Evolutionary conservation across 305 asterid species (phyloP), one percentile per base, ranked within the genome.

Genomic region (Ajuga reptans): DNA sequence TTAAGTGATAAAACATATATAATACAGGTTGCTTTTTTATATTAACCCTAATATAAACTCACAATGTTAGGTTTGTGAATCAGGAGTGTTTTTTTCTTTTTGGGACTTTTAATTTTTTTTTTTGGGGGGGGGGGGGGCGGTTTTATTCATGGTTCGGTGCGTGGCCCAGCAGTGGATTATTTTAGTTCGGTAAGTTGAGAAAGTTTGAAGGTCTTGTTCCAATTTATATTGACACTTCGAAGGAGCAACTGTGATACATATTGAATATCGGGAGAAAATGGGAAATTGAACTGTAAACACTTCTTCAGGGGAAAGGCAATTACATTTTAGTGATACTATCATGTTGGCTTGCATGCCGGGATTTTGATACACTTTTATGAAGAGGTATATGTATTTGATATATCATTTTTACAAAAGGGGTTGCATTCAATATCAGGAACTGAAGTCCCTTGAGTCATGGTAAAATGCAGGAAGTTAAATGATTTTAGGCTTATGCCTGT

Each of bases 321-420:
- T 69, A 50, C 33, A 43, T 24, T 51, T 77, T 18, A 60, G 60
- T 53, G 63, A 15, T 39, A 8, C 34, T 36, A 56, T 46, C 43
- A 33, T 61, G 24, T 51, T 64, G 47, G 50, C 53, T 56, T 50
- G 43, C 21, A 36, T 50, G 15, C 18, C 36, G 7, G 39, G 18
- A 53, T 71, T 67, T 51, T 53, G 24, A 47, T 52, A 53, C 66
- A 58, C 68, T 33, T 68, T 42, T 64, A 12, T 69, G 72, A 39
- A 63, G 64, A 66, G 34, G 34, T 15, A 69, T 71, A 42, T 9
- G 50, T 59, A 62, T 61, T 50, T 53, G 59, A 51, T 21, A 11
- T 53, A 27, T 69, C 58, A 29, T 57, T 59, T 55, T 50, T 39
- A 29, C 17, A 31, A 8, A 41, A 58, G 45, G 72, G 34, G 50